These are phyloP conservation scores for Paradendryphiella salina DNA, from an alignment of 2,329 filamentous ascomycete genomes.

Conservation along the genomic window DNA sequence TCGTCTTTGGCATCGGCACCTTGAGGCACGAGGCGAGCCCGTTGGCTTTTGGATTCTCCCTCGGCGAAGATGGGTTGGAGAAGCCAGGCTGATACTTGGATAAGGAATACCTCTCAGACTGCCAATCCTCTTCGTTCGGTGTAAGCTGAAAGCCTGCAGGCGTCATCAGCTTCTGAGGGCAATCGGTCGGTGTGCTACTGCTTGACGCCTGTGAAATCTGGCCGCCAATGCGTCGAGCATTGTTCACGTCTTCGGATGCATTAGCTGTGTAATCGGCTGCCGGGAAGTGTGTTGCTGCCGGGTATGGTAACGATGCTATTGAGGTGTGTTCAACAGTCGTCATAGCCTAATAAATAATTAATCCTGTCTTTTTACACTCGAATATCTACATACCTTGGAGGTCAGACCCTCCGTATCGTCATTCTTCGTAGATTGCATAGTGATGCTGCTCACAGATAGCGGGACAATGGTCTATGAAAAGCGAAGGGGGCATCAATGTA, in stretches of 20 bases:
- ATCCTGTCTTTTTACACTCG: not conserved
- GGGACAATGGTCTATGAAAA: not conserved
- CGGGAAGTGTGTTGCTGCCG: not conserved
- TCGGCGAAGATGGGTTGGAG: not conserved
- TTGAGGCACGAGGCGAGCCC: not conserved
- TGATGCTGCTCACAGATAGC: not conserved
- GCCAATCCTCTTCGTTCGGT: not conserved
- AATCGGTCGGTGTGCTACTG: not conserved
- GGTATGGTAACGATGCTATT: not conserved
- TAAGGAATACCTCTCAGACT: not conserved
- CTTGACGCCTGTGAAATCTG: not conserved
- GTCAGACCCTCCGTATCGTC: not conserved
- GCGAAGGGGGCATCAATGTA: not conserved
- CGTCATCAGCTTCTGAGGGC: not conserved
- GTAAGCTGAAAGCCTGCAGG: not conserved
- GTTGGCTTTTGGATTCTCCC: not conserved
- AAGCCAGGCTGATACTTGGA: not conserved
- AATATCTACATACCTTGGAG: not conserved
- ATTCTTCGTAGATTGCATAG: not conserved
- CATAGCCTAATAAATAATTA: not conserved
- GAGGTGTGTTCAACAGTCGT: not conserved
- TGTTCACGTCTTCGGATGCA: not conserved
- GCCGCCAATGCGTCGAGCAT: not conserved
- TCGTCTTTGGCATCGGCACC: constrained; percentile 1
- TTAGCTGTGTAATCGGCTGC: not conserved